Conservation (phyloP, 345 rosid genomes). For the Hypericum perforatum region DNA sequence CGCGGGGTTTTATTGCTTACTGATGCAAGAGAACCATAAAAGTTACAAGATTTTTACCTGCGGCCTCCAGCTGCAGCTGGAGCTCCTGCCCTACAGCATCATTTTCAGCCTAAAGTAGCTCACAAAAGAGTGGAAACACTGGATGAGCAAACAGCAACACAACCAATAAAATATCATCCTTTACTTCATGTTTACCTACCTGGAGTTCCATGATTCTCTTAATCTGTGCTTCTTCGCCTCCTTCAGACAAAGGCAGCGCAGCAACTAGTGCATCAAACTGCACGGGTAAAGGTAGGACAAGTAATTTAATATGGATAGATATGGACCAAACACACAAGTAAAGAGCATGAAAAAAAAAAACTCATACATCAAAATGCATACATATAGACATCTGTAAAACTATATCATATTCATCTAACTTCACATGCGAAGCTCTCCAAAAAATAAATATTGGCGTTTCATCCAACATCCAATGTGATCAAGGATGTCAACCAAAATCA, state of each 20-base stretch:
- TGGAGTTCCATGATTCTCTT: conserved; percentile 70
- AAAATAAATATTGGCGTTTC: too few relatives aligned
- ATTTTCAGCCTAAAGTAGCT: conserved; percentile 53
- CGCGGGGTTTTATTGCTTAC: not conserved
- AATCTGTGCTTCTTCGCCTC: conserved; percentile 88
- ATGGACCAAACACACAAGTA: not conserved
- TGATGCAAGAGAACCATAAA: not conserved
- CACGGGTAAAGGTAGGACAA: conserved; percentile 5
- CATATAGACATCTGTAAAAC: too few relatives aligned
- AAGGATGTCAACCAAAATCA: too few relatives aligned
- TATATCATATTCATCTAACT: too few relatives aligned
- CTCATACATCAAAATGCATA: too few relatives aligned
- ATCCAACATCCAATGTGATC: too few relatives aligned
- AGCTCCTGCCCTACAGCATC: conserved; percentile 81
- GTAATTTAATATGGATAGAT: not conserved
- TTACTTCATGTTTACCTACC: conserved; percentile 18
- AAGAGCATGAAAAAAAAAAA: not conserved
- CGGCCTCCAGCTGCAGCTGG: conserved; percentile 87
- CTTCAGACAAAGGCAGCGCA: conserved; percentile 81
- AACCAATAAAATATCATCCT: not conserved
- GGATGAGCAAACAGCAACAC: not conserved
- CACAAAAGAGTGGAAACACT: not conserved
- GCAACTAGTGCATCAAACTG: conserved; percentile 90
- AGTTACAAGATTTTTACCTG: conserved; percentile 34
- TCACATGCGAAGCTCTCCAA: too few relatives aligned